Base-by-base conservation (phyloP, 805 yeast genomes). In the Metschnikowia koreensis region DNA sequence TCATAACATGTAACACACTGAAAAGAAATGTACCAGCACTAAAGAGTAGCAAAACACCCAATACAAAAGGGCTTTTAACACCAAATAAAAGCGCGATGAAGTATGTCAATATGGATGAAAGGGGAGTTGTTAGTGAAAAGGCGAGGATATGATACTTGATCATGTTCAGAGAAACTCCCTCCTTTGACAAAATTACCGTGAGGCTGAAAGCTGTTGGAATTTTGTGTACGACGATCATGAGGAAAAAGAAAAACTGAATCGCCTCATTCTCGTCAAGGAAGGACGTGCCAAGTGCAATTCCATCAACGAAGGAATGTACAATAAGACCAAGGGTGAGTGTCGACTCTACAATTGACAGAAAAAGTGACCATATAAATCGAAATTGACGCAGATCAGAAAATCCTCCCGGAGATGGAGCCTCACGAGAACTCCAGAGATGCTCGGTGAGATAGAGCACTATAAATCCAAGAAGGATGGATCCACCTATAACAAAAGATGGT, bases 151-250 rank as follows among this genome's bases (percentile, higher is more conserved):
- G 86, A 27, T 76, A 64, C 46, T 73, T 57, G 22, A 81, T 69
- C 27, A 66, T 56, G 22, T 58, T 44, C 34, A 60, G 51, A 33
- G 71, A 44, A 2, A 76, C 52, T 5, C 74, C 72, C 36, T 70
- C 68, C 31, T 72, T 66, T 10, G 80, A 59, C 31, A 87, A 70
- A 13, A 86, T 72, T 1, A 88, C 75, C 5, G 81, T 65, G 40
- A 87, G 72, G 39, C 91, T 86, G 64, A 87, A 84, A 6, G 89
- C 76, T 0, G 93, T 85, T 0, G 94, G 94, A 6, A 87, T 71
- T 65, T 87, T 87, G 70, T 87, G 94, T 33, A 85, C 61, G 53
- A 87, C 73, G 29, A 87, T 80, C 11, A 89, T 84, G 11, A 83
- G 46, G 44, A 84, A 79, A 46, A 87, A 81, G 38, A 82, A 57